Evolutionary conservation across 441 rosid species (phyloP), one percentile per base, ranked within the genome.

Genomic region (Arabidopsis hybrid): DNA sequence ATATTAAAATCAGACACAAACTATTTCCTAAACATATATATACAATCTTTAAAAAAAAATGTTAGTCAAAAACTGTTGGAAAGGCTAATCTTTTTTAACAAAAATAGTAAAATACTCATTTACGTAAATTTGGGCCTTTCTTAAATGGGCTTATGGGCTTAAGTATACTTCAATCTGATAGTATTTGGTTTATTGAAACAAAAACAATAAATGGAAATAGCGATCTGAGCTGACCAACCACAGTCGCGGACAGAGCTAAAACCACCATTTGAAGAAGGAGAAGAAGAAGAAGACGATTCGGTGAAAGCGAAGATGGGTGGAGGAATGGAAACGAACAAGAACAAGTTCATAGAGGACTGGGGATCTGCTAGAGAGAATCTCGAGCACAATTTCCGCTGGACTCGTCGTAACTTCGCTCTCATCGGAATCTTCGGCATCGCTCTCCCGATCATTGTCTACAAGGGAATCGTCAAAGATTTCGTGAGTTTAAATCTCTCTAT

Each of bases 251-350:
- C 58, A 43, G 57, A 34, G 56, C 62, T 40, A 18, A 59, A 52
- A 62, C 10, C 26, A 21, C 26, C 29, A 17, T 5, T 47, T 47
- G 26, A 21, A 21, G 26, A 21, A 21, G 26, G 26, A 21, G 26
- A 21, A 21, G 18, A 45, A n/a, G 13, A 12, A 38, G 16, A 9
- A 21, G 35, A 32, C 51, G 65, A 65, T 2, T 73, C 35, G 60
- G 56, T 17, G 69, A 45, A 58, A 56, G 39, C 35, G 75, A 75
- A 75, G 66, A 90, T 90, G 96, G 96, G 91, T 14, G 98, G 98
- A 76, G 98, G 98, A 49, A 92, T 92, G 98, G 98, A 89, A 64
- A 40, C 90, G 4, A 87, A 88, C 86, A 92, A 88, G 89, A 92
- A 92, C 83, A 85, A 46, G 76, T 90, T 84, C 88, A 87, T 92